These are phyloP conservation scores for Fusarium buxicola DNA, from an alignment of 2,329 filamentous ascomycete genomes.

Conservation along the genomic window DNA sequence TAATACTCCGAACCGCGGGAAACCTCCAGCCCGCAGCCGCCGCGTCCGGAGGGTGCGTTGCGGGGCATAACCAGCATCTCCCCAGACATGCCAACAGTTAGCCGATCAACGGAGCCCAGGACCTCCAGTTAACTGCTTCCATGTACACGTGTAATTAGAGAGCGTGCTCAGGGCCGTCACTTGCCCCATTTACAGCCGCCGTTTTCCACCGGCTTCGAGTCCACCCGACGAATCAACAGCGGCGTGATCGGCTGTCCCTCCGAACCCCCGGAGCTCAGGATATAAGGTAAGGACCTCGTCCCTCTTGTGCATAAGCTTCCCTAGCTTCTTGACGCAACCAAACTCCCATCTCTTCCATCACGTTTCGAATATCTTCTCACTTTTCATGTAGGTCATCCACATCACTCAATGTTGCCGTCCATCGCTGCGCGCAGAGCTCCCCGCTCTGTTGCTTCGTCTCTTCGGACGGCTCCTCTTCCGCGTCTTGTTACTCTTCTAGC, in stretches of 20 bases:
- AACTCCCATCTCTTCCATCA: slow-evolving; percentile 8
- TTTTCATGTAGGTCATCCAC: slow-evolving; percentile 32
- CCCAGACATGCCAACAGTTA: slow-evolving; percentile 20
- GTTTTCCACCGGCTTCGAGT: slow-evolving; percentile 11
- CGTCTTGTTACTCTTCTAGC: slow-evolving; percentile 16
- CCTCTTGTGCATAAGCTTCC: slow-evolving; percentile 16
- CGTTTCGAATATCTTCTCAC: slow-evolving; percentile 4
- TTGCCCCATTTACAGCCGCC: neutral
- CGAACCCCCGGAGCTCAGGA: slow-evolving; percentile 30
- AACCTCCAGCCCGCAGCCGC: slow-evolving; percentile 8
- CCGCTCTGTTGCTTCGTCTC: slow-evolving; percentile 34
- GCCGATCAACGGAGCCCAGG: slow-evolving; percentile 42
- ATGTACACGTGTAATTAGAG: slow-evolving; percentile 10
- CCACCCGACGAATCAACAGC: slow-evolving; percentile 3
- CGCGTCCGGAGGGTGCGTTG: slow-evolving; percentile 36
- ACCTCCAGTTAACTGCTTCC: slow-evolving; percentile 22
- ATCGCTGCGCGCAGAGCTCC: slow-evolving; percentile 39
- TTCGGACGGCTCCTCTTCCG: slow-evolving; percentile 31
- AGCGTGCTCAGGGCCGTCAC: neutral
- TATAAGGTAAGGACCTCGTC: slow-evolving; percentile 5
- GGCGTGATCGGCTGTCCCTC: slow-evolving; percentile 22
- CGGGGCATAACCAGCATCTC: slow-evolving; percentile 22
- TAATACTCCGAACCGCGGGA: slow-evolving; percentile 3
- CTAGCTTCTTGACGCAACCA: slow-evolving; percentile 12
- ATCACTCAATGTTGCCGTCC: slow-evolving; percentile 40